Evolutionary conservation across 2,329 filamentous ascomycete species (phyloP).

Genomic region (Hypoxylon sp.): DNA sequence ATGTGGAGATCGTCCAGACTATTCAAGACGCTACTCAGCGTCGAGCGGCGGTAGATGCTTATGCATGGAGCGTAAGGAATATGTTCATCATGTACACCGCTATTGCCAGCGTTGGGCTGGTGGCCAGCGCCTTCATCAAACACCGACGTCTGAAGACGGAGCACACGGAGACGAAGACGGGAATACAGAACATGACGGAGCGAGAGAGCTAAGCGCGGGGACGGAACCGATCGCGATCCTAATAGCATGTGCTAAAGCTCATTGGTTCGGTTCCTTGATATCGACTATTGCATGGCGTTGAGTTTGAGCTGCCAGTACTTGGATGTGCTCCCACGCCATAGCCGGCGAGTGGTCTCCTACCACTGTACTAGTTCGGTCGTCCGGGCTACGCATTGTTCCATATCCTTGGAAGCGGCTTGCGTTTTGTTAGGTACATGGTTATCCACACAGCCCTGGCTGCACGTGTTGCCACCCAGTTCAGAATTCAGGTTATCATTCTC

Average conservation of each 20-base stretch:
- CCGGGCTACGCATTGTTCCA: neutral
- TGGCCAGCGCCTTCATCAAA: conserved; percentile 61
- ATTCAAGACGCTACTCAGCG: conserved; percentile 58
- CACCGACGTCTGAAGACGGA: conserved; percentile 62
- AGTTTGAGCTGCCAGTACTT: conserved; percentile 5
- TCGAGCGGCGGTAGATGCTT: conserved; percentile 61
- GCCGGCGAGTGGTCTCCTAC: conserved; percentile 6
- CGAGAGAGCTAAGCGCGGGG: conserved; percentile 13
- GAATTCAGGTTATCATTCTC: neutral
- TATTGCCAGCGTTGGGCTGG: conserved; percentile 58
- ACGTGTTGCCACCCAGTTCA: neutral
- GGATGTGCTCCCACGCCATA: conserved; percentile 6
- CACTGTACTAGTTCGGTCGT: conserved; percentile 5
- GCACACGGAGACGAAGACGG: conserved; percentile 67
- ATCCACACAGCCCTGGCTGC: neutral
- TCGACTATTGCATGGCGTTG: conserved; percentile 4
- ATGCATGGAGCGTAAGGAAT: conserved; percentile 64
- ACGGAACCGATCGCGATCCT: neutral
- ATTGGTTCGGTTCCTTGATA: conserved; percentile 1
- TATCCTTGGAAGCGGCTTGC: neutral
- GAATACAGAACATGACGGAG: conserved; percentile 53
- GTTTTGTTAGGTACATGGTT: neutral
- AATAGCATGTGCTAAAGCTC: neutral
- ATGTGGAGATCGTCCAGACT: conserved; percentile 59
- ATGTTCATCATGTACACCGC: conserved; percentile 65